A percentile compares a stretch with the other conserved stretches of the same genome.
Conservation (phyloP, 202 grass and related monocot genomes). For the Elaeis oleifera region DNA sequence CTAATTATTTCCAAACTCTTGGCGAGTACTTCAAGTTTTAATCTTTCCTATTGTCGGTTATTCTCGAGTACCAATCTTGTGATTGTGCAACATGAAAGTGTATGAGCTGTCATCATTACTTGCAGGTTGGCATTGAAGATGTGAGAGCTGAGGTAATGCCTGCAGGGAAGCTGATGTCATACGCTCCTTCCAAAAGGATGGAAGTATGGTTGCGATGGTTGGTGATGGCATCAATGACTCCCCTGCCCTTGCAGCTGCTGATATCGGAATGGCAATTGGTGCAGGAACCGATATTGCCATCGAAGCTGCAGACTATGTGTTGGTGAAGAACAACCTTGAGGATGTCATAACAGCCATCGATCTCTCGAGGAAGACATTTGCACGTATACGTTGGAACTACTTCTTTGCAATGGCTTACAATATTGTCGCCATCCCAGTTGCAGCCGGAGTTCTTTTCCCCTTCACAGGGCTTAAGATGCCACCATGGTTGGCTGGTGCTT, state of each 20-base stretch:
- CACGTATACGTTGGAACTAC: constrained; percentile 91
- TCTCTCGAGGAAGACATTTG: constrained; percentile 89
- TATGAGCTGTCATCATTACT: too few species aligned
- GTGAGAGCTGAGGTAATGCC: constrained; percentile 91
- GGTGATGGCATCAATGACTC: constrained; percentile 98
- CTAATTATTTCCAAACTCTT: too few species aligned
- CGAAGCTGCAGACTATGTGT: constrained; percentile 88
- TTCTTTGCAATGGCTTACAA: constrained; percentile 98
- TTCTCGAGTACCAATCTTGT: too few species aligned
- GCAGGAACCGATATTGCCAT: constrained; percentile 83
- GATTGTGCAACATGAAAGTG: too few species aligned
- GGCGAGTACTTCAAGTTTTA: too few species aligned
- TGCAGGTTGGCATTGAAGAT: constrained; percentile 78
- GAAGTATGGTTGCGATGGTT: constrained; percentile 77
- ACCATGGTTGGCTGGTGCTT: constrained; percentile 85
- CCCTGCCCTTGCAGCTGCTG: constrained; percentile 66
- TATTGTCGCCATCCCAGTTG: constrained; percentile 63
- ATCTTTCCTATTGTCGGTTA: too few species aligned
- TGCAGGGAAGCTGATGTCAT: constrained; percentile 64
- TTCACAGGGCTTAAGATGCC: constrained; percentile 78
- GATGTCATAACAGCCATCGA: constrained; percentile 96
- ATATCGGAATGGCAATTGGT: constrained; percentile 92
- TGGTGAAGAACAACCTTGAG: constrained; percentile 89
- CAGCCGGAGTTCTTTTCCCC: constrained; percentile 75
- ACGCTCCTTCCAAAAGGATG: constrained; percentile 64